Conservation (phyloP, 176 grass and related monocot genomes). For the Zea luxurians region DNA sequence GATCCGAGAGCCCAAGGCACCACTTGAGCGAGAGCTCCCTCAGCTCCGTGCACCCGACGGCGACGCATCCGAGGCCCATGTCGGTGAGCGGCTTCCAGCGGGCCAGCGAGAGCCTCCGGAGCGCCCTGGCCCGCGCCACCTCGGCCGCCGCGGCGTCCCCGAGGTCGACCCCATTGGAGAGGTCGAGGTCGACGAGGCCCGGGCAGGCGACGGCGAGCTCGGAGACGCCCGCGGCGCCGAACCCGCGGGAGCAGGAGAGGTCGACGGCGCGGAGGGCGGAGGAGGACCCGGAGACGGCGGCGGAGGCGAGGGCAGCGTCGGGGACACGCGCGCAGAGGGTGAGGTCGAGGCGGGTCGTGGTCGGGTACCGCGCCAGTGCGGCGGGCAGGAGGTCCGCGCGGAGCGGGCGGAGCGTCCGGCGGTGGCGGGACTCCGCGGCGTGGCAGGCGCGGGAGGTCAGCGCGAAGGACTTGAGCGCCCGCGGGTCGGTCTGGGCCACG, state of each 20-base stretch:
- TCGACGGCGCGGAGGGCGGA: conserved; percentile 48
- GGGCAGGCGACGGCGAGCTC: not conserved
- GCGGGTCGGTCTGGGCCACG: conserved; percentile 41
- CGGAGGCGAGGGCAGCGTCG: conserved; percentile 46
- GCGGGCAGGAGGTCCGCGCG: conserved; percentile 50
- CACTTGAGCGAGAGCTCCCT: conserved; percentile 67
- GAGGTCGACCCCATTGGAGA: conserved; percentile 36
- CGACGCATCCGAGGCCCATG: conserved; percentile 44
- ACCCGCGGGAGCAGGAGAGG: conserved; percentile 67
- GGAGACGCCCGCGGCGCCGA: conserved; percentile 52
- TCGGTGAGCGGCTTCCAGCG: not conserved
- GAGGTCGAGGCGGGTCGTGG: conserved; percentile 48
- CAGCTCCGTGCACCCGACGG: conserved; percentile 62
- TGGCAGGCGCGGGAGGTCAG: conserved; percentile 70
- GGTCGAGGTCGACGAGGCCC: conserved; percentile 2
- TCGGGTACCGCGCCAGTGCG: conserved; percentile 50
- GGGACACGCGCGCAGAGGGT: conserved; percentile 59
- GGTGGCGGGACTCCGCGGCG: conserved; percentile 67
- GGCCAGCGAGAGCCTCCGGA: not conserved
- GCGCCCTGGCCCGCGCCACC: not conserved
- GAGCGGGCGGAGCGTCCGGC: conserved; percentile 54
- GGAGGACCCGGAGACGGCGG: not conserved
- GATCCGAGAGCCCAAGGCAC: conserved; percentile 71
- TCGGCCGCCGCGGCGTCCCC: conserved; percentile 40
- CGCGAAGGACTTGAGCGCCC: conserved; percentile 65